Evolutionary conservation across 129 eudicot genomes (phyloP), one percentile per base, ranked within the genome.

Genomic region (Kitagawia praeruptora): DNA sequence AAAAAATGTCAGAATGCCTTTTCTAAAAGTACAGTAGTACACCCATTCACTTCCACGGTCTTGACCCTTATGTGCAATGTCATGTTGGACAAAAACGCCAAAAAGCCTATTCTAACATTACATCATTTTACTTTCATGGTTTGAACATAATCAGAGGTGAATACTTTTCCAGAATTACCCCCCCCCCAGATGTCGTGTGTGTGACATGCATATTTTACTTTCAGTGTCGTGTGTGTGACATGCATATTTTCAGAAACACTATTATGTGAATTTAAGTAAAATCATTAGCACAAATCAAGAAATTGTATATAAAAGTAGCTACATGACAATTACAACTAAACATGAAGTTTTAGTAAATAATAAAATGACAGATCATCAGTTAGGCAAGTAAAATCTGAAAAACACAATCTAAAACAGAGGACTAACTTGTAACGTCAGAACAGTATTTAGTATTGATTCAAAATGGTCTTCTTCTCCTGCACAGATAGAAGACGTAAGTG

Each of bases 401-500:
- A n/a, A n/a, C n/a, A n/a, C n/a, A n/a, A n/a, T n/a, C n/a, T n/a
- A n/a, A n/a, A 9, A 64, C 16, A 34, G 73, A 16, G 37, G 21
- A 67, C 73, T 67, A 34, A 67, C 73, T 19, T 67, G 73, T 19
- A 28, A 19, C 41, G 93, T 80, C 11, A 94, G 91, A 75, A 91
- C 79, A 48, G 90, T 74, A 67, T 91, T 88, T 46, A 91, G 80
- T 73, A 94, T 91, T 15, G 82, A 78, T 14, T 89, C 93, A 9
- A 88, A 80, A 74, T 11, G 49, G 49, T 86, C 83, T 34, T 80
- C 84, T 77, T 85, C 97, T 79, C 92, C 98, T 94, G 85, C 84
- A 85, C 76, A 56, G 76, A 63, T 54, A 19, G 3, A 82, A 41
- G 46, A 81, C 27, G 64, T 78, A 34, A 75, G 27, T 76, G 74